These are phyloP conservation scores for Immersiporthe knoxdaviesiana DNA, from an alignment of 2,329 filamentous ascomycete genomes.

Conservation along the genomic window DNA sequence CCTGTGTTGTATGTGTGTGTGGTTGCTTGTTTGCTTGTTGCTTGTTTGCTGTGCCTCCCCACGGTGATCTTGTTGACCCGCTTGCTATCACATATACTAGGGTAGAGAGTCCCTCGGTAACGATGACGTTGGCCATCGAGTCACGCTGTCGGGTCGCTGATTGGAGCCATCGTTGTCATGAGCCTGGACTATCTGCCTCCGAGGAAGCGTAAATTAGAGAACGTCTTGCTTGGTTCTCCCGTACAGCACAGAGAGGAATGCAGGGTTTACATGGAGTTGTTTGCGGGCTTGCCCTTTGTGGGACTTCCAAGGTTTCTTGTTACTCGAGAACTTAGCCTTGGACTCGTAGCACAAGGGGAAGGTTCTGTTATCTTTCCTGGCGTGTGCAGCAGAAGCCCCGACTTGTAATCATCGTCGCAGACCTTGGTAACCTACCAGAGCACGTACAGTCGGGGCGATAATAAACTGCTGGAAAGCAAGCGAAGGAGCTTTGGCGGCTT, in stretches of 20 bases:
- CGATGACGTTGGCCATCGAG: not conserved
- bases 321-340: no score
- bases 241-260: no score
- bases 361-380: not conserved
- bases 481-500: not conserved
- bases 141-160: not conserved
- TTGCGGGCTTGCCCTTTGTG: no score
- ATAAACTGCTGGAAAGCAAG: not conserved
- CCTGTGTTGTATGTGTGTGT: conserved; percentile 12
- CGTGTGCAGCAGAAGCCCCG: not conserved
- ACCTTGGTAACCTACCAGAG: not conserved
- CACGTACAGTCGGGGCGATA: not conserved
- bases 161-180: not conserved
- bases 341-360: not conserved
- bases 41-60: conserved; percentile 4
- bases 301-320: no score
- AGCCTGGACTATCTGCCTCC: not conserved
- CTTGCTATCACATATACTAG: not conserved
- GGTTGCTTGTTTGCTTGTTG: not conserved
- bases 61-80: not conserved
- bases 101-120: not conserved
- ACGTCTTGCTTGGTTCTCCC: no score
- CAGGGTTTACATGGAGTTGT: no score
- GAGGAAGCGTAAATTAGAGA: no score
- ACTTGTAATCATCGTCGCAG: not conserved